Conservation (phyloP, 768 basidiomycete genomes). For the Russula foetens region DNA sequence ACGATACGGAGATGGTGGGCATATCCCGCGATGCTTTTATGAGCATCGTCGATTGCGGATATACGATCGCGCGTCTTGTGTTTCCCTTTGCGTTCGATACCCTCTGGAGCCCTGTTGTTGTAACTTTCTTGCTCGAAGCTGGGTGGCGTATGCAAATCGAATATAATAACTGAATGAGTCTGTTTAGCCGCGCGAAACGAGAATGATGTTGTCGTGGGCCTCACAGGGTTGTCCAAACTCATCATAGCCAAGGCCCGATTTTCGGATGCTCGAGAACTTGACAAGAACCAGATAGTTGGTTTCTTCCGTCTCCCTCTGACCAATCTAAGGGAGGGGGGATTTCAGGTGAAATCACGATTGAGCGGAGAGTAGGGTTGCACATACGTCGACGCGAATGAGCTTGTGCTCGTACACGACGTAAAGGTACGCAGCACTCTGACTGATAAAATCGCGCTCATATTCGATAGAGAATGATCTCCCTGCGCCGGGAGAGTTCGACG, state of each 20-base stretch:
- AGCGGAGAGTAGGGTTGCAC: conserved; percentile 8
- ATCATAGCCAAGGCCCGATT: conserved; percentile 15
- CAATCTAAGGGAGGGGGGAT: not conserved
- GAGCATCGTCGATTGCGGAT: conserved; percentile 48
- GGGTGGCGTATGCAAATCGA: conserved; percentile 38
- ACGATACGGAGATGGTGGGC: conserved; percentile 62
- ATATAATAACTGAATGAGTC: conserved; percentile 2
- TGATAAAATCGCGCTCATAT: conserved; percentile 47
- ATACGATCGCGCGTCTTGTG: conserved; percentile 49
- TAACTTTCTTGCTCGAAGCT: conserved; percentile 53
- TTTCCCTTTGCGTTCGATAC: conserved; percentile 28
- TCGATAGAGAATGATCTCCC: conserved; percentile 52
- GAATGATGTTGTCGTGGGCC: not conserved
- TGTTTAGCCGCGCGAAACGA: not conserved
- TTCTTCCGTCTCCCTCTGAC: conserved; percentile 13
- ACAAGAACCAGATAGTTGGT: not conserved
- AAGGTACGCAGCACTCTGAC: conserved; percentile 43
- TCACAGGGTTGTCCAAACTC: conserved; percentile 5
- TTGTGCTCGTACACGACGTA: conserved; percentile 64
- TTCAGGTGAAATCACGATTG: not conserved
- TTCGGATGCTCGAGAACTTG: conserved; percentile 13
- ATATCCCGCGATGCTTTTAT: conserved; percentile 55
- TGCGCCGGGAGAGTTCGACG: conserved; percentile 17
- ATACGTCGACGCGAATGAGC: conserved; percentile 51
- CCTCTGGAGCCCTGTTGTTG: conserved; percentile 40